phyloP scores from a whole-genome alignment of 139 green algal species.

The Auxenochlorella protothecoides region DNA sequence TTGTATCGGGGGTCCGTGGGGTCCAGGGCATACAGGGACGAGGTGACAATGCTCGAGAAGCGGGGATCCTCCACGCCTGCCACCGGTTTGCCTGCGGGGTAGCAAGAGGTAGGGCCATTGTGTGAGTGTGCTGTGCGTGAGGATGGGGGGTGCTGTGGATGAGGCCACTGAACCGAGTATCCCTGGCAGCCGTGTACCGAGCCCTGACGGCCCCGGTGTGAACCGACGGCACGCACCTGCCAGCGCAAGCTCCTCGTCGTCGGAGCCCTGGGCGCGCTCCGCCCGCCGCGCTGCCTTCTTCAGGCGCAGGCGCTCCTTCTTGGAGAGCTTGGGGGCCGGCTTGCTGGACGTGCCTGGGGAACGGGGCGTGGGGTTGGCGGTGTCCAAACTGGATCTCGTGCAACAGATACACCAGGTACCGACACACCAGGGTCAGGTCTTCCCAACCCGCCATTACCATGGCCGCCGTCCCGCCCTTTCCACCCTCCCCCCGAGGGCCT shows the following conservation, averaged over 20 bases:
- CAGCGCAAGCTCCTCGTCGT: constrained; percentile 25
- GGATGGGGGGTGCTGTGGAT: background rate
- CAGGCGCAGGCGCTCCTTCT: constrained; percentile 27
- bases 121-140: too few relatives aligned
- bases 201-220: background rate
- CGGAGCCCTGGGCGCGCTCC: constrained; percentile 25
- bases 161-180: background rate
- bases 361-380: background rate
- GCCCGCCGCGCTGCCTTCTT: constrained; percentile 25
- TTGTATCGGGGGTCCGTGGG: constrained; percentile 80
- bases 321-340: constrained; percentile 13
- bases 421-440: background rate
- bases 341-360: background rate
- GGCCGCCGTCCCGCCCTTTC: too few relatives aligned
- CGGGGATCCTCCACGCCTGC: constrained; percentile 52
- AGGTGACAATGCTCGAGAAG: constrained; percentile 59
- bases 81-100: background rate
- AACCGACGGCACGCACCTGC: constrained; percentile 6
- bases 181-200: background rate
- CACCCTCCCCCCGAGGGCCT: background rate
- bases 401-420: background rate
- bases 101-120: background rate
- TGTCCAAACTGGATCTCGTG: background rate
- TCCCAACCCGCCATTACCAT: too few relatives aligned
- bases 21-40: constrained; percentile 72